Base-by-base conservation (phyloP, 352 stramenopile species). In the Phytopythium helicoides region DNA sequence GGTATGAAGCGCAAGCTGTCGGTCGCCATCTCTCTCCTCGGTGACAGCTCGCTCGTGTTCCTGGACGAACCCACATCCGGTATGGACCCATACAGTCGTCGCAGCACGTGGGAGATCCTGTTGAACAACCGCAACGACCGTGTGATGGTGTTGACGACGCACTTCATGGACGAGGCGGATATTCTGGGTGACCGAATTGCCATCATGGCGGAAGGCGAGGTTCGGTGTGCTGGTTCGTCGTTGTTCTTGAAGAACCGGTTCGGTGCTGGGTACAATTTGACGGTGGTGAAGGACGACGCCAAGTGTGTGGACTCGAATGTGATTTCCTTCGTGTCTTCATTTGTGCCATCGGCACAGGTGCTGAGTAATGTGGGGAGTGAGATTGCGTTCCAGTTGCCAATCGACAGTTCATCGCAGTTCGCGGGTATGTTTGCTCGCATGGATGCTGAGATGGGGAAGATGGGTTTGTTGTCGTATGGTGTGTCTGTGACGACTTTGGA, bases 151-250 rank as follows among this genome's bases (percentile, higher is more conserved):
- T 48, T 97, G 12, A 97, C 88, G 14, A 98, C 92, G 18, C 96
- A 99, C 56, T 98, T 98, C 53, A 98, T 98, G 92, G 92, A 81
- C 36, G 90, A 97, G 58, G 86, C 87, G 0, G 86, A 97, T 46
- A 72, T 93, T 22, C 60, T 97, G 9, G 81, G 74, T 12, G 85
- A 95, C 41, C 75, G 82, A 10, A 89, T 95, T 31, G 76, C 81
- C 3, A 92, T 95, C 38, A 94, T 95, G 86, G 69, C 83, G 12
- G 69, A 93, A 53, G 86, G 92, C n/a, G 65, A 86, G 35, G 47
- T 89, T 22, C 71, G 74, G 21, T 87, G 79, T 56, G 85, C 71
- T 21, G 86, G 86, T 2, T 89, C 78, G 0, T 89, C 81, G 12
- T 49, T 94, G 45, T 95, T 93, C 34, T 61, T 95, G 47, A 94